Base-by-base conservation (phyloP, 148 eudicot genomes). In the Pharnaceum exiguum region DNA sequence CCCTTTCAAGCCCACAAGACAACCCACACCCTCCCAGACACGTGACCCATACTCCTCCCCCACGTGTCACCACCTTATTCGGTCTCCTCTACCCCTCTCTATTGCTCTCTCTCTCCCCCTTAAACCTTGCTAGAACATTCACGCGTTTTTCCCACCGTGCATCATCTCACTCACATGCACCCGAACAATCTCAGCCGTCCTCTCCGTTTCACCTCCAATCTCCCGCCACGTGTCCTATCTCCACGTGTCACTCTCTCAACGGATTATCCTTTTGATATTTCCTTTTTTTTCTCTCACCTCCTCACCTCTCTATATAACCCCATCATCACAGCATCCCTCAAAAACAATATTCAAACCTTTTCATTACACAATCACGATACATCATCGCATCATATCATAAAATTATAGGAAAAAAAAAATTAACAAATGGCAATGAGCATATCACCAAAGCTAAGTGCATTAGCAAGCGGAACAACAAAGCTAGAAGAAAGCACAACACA, bases 381-480 rank as follows among this genome's bases (percentile, higher is more conserved):
- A 5, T 29, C 46, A 15, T 15, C 7, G 32, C 7, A 31, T 42
- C 15, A 15, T 12, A 33, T 7, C 38, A 12, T 5, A 25, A 15
- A 30, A 13, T 55, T 17, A 46, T n/a, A 7, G 17, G 17, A 11
- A 28, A 46, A 53, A 26, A 5, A 1, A 0, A 11, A 3, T 0
- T 1, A 12, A 4, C 18, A 11, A n/a, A 85, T 83, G 94, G 85
- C 87, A 47, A 66, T 89, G 89, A 83, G 77, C 24, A 49, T 90
- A 4, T 59, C 81, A 1, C 78, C 79, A 24, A 95, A 84, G 60
- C 76, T 90, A 57, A 84, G 89, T 37, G 81, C 83, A 0, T 44
- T 90, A 2, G 71, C 97, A n/a, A n/a, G n/a, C 7, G 86, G 90
- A 1, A 36, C 78, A 1, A 74, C 72, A 17, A 26, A 84, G 4